Evolutionary conservation across 2,329 filamentous ascomycete genomes (phyloP).

Genomic region (Teratosphaeria epicoccoides): DNA sequence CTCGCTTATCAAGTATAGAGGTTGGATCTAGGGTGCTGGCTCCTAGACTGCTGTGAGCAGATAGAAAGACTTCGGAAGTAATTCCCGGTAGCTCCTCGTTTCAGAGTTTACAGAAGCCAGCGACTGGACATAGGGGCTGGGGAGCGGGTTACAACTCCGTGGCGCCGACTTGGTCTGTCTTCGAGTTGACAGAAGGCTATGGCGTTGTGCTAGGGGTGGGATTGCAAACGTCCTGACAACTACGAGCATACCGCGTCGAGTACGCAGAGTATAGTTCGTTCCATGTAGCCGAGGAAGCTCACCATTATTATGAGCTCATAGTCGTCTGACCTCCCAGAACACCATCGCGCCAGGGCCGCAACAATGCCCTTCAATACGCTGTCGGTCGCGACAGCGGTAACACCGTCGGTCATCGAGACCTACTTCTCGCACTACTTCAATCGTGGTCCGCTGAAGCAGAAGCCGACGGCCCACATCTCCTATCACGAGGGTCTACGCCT

Average conservation of each 20-base stretch:
- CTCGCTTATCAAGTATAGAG: too few species aligned
- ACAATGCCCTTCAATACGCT: conserved; percentile 64
- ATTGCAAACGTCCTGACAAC: too few species aligned
- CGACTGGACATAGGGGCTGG: neutral
- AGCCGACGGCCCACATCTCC: conserved; percentile 80
- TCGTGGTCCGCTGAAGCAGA: conserved; percentile 60
- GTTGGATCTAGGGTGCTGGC: too few species aligned
- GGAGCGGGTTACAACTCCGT: neutral
- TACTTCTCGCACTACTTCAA: conserved; percentile 85
- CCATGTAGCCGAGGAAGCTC: neutral
- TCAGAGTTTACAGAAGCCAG: neutral
- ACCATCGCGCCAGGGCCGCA: neutral
- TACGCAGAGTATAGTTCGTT: neutral
- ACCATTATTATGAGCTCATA: neutral
- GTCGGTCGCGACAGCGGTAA: conserved; percentile 70
- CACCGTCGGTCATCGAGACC: conserved; percentile 78
- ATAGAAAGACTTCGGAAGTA: too few species aligned
- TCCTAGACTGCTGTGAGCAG: too few species aligned
- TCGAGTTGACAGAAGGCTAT: neutral
- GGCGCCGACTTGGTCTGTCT: neutral
- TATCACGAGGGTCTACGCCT: conserved; percentile 89
- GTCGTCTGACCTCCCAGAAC: neutral
- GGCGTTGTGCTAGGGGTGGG: too few species aligned
- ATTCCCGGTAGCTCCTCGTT: neutral
- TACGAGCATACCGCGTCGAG: neutral